Percentiles rank a stretch among this genome's conserved stretches.
Evolutionary conservation across 2,329 filamentous ascomycete genomes (phyloP).

Genomic region (Penicillium concentricum): DNA sequence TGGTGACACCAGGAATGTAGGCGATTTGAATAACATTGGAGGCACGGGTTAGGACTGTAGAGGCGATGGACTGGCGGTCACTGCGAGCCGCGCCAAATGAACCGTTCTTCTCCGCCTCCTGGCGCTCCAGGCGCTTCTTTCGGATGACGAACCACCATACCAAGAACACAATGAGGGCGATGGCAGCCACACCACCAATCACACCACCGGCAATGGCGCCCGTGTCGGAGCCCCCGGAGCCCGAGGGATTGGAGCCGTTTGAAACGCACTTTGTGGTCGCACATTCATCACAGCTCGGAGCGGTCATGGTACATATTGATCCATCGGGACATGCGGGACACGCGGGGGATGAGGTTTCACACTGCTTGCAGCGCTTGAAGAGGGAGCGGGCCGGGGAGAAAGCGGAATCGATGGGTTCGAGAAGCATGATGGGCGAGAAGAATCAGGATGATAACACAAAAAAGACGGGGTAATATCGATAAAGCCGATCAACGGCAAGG

Average conservation of each 20-base stretch:
- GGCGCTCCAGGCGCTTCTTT: slow-evolving; percentile 63
- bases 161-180: slow-evolving; percentile 73
- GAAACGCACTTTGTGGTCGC: slow-evolving; percentile 51
- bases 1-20: slow-evolving; percentile 96
- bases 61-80: slow-evolving; percentile 86
- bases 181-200: slow-evolving; percentile 73
- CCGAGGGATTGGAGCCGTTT: slow-evolving; percentile 6
- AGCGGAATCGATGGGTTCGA: slow-evolving; percentile 20
- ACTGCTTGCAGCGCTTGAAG: slow-evolving; percentile 54
- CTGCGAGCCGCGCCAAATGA: slow-evolving; percentile 55
- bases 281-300: slow-evolving; percentile 60
- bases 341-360: slow-evolving; percentile 51
- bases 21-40: slow-evolving; percentile 99
- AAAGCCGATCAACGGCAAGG: slow-evolving; percentile 23
- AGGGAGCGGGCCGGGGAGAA: slow-evolving; percentile 26
- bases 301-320: slow-evolving; percentile 60
- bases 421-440: slow-evolving; percentile 29
- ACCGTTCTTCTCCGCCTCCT: slow-evolving; percentile 56
- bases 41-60: slow-evolving; percentile 88
- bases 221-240: slow-evolving; percentile 59
- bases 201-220: slow-evolving; percentile 92
- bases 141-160: slow-evolving; percentile 88
- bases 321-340: slow-evolving; percentile 60
- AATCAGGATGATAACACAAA: background rate
- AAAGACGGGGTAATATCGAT: slow-evolving; percentile 12